These are phyloP conservation scores for Elaphomyces granulatus DNA, from an alignment of 495 filamentous ascomycete genomes.

Conservation along the genomic window DNA sequence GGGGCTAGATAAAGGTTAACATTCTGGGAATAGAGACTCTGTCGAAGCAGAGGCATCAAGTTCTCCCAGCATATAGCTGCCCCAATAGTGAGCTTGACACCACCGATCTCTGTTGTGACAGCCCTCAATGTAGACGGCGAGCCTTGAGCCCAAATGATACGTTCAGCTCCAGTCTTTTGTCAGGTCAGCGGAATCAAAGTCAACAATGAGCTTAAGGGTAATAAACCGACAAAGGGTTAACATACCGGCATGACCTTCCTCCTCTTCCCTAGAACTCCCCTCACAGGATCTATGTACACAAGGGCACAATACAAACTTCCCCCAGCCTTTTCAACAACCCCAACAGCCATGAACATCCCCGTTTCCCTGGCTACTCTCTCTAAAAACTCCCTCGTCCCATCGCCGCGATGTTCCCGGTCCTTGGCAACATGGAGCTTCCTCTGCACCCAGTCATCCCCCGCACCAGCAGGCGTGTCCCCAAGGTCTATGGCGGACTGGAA, in stretches of 20 bases:
- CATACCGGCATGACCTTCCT: constrained; percentile 82
- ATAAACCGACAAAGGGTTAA: constrained; percentile 4
- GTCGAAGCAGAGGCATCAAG: constrained; percentile 79
- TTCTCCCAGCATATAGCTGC: constrained; percentile 97
- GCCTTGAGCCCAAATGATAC: constrained; percentile 83
- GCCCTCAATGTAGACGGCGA: constrained; percentile 67
- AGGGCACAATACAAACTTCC: constrained; percentile 77
- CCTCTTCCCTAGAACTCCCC: constrained; percentile 69
- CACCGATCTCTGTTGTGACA: constrained; percentile 64
- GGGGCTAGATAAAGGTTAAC: constrained; percentile 88
- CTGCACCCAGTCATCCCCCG: constrained; percentile 57
- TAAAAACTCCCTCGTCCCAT: constrained; percentile 72
- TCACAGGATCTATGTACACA: constrained; percentile 63
- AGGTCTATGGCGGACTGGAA: constrained; percentile 69
- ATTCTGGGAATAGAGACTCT: constrained; percentile 76
- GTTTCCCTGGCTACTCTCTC: constrained; percentile 61
- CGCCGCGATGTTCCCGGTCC: constrained; percentile 44
- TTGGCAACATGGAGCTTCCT: constrained; percentile 40
- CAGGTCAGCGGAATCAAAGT: constrained; percentile 1
- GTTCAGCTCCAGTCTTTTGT: constrained; percentile 56
- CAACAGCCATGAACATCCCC: constrained; percentile 64
- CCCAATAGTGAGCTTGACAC: constrained; percentile 61
- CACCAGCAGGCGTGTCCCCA: constrained; percentile 68
- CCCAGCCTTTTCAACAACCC: constrained; percentile 63
- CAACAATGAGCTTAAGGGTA: constrained; percentile 2